Evolutionary conservation across 768 basidiomycete species (phyloP).

Genomic region (Mycena rosella): DNA sequence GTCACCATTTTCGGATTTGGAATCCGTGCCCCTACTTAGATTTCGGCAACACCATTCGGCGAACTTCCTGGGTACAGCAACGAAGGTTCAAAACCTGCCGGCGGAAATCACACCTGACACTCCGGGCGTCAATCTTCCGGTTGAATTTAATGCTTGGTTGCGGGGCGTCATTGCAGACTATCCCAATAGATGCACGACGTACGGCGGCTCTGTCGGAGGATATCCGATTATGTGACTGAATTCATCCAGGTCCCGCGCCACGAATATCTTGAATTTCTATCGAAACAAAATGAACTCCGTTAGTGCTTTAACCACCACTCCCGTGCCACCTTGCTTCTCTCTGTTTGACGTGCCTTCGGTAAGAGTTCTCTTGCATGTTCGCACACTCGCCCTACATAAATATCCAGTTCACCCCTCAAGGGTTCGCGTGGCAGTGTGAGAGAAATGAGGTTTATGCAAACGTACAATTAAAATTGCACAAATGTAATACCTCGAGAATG

Average conservation of each 20-base stretch:
- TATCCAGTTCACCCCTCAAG: neutral
- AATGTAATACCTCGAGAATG: too few species aligned
- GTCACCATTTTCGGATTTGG: too few species aligned
- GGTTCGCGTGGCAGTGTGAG: neutral
- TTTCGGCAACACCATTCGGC: neutral
- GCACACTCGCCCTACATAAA: neutral
- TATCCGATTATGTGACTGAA: neutral
- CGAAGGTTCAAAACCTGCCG: constrained; percentile 12
- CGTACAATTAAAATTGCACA: too few species aligned
- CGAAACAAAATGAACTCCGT: neutral
- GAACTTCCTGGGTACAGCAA: constrained; percentile 5
- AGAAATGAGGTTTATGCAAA: too few species aligned
- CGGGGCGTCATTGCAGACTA: neutral
- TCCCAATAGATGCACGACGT: constrained; percentile 25
- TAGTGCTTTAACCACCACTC: neutral
- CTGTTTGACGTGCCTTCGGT: neutral
- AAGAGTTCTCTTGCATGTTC: neutral
- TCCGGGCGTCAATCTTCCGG: constrained; percentile 6
- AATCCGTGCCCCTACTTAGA: neutral
- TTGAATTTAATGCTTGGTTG: constrained; percentile 15
- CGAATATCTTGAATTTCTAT: constrained; percentile 5
- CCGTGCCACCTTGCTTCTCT: constrained; percentile 18
- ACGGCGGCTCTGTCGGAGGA: neutral
- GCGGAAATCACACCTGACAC: constrained; percentile 13
- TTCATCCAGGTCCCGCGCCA: constrained; percentile 10